A percentile compares a stretch with the other conserved stretches of the same genome.
phyloP scores from a whole-genome alignment of 2,329 filamentous ascomycete species.

The Dactylellina leptospora region DNA sequence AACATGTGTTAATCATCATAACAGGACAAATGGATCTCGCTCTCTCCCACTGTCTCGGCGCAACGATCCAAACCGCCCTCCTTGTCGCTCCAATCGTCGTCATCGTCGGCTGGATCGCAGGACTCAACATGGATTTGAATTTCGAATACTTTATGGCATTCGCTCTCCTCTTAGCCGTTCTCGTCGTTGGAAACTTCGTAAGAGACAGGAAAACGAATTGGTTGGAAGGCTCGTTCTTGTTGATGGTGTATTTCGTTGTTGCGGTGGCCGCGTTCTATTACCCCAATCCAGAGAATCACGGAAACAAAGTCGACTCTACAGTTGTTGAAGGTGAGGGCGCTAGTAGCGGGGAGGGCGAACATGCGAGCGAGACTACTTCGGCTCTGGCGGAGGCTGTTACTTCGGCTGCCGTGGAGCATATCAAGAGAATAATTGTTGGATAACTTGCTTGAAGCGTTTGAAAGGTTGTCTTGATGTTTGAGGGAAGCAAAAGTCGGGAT shows the following conservation, averaged over 20 bases:
- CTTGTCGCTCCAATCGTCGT: slow-evolving; percentile 86
- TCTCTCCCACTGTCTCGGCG: slow-evolving; percentile 83
- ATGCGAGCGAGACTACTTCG: slow-evolving; percentile 11
- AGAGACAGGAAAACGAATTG: slow-evolving; percentile 91
- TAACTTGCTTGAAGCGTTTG: neutral
- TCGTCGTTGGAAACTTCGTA: slow-evolving; percentile 87
- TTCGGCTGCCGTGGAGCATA: slow-evolving; percentile 14
- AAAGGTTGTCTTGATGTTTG: no score
- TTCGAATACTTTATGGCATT: slow-evolving; percentile 91
- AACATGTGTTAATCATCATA: neutral
- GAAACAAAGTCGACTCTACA: slow-evolving; percentile 20
- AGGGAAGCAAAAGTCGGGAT: no score
- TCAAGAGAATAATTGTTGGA: slow-evolving; percentile 41
- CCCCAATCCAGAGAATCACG: slow-evolving; percentile 30
- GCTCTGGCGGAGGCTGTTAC: slow-evolving; percentile 33
- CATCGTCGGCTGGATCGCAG: slow-evolving; percentile 81
- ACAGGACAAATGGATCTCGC: slow-evolving; percentile 76
- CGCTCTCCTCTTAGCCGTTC: slow-evolving; percentile 80
- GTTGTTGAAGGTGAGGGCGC: neutral
- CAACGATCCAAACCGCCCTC: slow-evolving; percentile 87
- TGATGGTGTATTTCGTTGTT: slow-evolving; percentile 63
- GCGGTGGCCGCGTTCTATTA: slow-evolving; percentile 44
- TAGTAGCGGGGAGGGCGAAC: slow-evolving; percentile 5
- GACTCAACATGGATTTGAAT: slow-evolving; percentile 76
- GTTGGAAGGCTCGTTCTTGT: slow-evolving; percentile 82